phyloP scores from a whole-genome alignment of 352 stramenopile species.

The Halophytophthora polymorphica region DNA sequence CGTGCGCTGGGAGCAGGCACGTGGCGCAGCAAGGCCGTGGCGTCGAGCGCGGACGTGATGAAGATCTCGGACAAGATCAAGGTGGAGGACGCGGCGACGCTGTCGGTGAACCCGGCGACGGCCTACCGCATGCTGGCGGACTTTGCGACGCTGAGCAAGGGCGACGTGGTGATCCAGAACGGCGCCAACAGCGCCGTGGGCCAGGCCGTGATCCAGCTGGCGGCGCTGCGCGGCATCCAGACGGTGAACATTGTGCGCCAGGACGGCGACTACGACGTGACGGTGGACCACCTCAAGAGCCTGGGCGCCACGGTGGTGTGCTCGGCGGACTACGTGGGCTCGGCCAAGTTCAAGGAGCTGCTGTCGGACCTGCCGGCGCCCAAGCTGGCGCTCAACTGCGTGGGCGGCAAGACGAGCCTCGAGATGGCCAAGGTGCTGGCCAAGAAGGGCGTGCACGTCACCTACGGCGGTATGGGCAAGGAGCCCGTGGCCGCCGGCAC shows the following conservation, averaged over 20 bases:
- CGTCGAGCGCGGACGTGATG: conserved; percentile 57
- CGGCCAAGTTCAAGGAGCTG: conserved; percentile 83
- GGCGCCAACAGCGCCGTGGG: conserved; percentile 86
- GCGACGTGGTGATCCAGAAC: conserved; percentile 91
- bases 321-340: conserved; percentile 68
- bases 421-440: conserved; percentile 66
- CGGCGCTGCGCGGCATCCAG: conserved; percentile 82
- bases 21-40: conserved; percentile 73
- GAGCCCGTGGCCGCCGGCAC: conserved; percentile 64
- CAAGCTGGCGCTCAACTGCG: conserved; percentile 84
- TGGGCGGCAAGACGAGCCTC: conserved; percentile 66
- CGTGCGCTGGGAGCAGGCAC: conserved; percentile 28
- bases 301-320: conserved; percentile 76
- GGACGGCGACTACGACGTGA: conserved; percentile 75
- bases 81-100: conserved; percentile 77
- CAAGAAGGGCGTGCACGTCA: conserved; percentile 79
- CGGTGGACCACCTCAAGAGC: conserved; percentile 74
- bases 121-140: conserved; percentile 85
- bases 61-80: conserved; percentile 84
- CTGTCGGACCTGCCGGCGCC: conserved; percentile 76
- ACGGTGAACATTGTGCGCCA: conserved; percentile 90
- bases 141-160: conserved; percentile 70
- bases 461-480: conserved; percentile 81
- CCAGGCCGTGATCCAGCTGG: conserved; percentile 87
- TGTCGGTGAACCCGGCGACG: conserved; percentile 82